Conservation (phyloP, 176 grass and related monocot genomes). For the Bolboschoenus planiculmis region DNA sequence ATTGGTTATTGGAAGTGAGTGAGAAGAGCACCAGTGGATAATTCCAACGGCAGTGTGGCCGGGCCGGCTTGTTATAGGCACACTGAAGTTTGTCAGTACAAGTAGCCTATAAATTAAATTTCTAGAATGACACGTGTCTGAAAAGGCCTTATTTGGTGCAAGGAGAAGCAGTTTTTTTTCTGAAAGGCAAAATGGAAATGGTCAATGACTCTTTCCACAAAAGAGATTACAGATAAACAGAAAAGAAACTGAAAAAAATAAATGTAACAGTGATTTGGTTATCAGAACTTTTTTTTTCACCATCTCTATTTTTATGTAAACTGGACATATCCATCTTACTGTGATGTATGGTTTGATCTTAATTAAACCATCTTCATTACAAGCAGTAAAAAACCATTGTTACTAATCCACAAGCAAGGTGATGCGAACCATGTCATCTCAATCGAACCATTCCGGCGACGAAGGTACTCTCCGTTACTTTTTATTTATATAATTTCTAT, state of each 20-base stretch:
- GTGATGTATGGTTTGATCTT: background rate
- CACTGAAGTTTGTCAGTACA: slow-evolving; percentile 2
- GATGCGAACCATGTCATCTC: background rate
- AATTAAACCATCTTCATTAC: background rate
- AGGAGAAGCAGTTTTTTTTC: background rate
- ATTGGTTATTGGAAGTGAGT: background rate
- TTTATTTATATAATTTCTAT: background rate
- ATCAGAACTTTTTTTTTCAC: background rate
- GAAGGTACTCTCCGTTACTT: background rate
- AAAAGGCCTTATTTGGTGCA: background rate
- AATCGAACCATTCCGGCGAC: background rate
- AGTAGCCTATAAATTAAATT: background rate
- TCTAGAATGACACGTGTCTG: background rate
- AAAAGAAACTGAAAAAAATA: slow-evolving; percentile 26
- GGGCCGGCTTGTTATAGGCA: background rate
- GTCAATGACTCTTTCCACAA: background rate
- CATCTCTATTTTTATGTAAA: background rate
- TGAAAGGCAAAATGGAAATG: slow-evolving; percentile 5
- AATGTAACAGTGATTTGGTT: background rate
- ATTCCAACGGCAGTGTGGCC: background rate
- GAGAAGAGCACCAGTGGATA: background rate
- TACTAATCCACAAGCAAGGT: background rate
- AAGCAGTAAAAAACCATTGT: background rate
- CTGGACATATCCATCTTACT: background rate
- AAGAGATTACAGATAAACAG: background rate